These are phyloP conservation scores for Aspergillus viridinutans DNA, from an alignment of 2,329 filamentous ascomycete species.

Conservation along the genomic window DNA sequence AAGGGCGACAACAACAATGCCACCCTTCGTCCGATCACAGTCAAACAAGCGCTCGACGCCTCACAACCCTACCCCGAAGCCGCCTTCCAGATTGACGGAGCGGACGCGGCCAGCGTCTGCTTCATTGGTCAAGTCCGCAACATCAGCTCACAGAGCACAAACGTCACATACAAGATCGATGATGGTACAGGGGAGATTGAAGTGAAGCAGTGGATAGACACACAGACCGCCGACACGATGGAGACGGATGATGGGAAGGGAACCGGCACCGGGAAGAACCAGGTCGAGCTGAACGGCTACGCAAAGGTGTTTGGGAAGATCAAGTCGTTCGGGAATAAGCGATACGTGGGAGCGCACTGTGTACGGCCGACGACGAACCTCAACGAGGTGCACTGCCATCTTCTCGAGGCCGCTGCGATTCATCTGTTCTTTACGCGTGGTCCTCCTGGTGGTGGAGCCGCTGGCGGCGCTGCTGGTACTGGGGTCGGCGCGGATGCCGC, in stretches of 20 bases:
- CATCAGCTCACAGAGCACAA: slow-evolving; percentile 81
- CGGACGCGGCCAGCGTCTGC: slow-evolving; percentile 69
- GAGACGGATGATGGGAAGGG: slow-evolving; percentile 40
- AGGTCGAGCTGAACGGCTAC: slow-evolving; percentile 69
- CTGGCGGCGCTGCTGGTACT: slow-evolving; percentile 40
- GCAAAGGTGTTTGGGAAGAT: slow-evolving; percentile 82
- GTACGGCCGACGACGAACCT: slow-evolving; percentile 76
- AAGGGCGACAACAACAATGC: slow-evolving; percentile 63
- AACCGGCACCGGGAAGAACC: slow-evolving; percentile 46
- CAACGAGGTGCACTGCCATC: slow-evolving; percentile 90
- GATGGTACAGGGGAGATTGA: slow-evolving; percentile 92
- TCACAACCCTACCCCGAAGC: slow-evolving; percentile 69
- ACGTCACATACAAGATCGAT: slow-evolving; percentile 88
- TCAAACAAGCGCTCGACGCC: slow-evolving; percentile 88
- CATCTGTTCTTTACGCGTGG: slow-evolving; percentile 81
- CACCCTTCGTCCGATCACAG: slow-evolving; percentile 85
- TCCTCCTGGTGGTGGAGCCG: slow-evolving; percentile 46
- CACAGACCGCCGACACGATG: slow-evolving; percentile 42
- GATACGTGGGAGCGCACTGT: slow-evolving; percentile 73
- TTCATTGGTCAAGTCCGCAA: slow-evolving; percentile 88
- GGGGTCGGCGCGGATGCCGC: slow-evolving; percentile 21
- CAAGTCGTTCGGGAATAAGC: slow-evolving; percentile 78
- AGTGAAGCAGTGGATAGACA: slow-evolving; percentile 51
- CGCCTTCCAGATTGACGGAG: slow-evolving; percentile 78
- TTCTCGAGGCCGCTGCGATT: slow-evolving; percentile 83